Base-by-base conservation (phyloP, 2,329 filamentous ascomycete genomes). In the Pseudogymnoascus sp. region DNA sequence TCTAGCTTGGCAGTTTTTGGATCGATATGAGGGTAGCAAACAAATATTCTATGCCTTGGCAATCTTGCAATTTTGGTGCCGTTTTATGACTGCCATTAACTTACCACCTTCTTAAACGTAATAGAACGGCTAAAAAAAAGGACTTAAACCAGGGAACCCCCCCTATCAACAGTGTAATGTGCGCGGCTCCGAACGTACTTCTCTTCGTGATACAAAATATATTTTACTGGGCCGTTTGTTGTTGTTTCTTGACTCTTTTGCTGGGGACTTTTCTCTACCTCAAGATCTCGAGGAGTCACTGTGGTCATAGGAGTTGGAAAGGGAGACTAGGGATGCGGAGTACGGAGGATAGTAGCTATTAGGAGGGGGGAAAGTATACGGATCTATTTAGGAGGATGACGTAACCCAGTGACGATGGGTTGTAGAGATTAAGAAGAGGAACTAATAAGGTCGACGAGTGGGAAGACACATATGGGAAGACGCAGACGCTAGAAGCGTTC, bases 1-100 rank as follows among this genome's bases (percentile, higher is more conserved):
- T 79, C 76, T 11, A 87, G 85, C 69, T 69, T 87, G 67, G 73
- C 75, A 34, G 82, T 82, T 1, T 84, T 87, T 64, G 72, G 69
- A 9, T 72, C 73, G n/a, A 77, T 83, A n/a, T 81, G 68, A 70
- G 9, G 2, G 25, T 54, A 54, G 47, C 28, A 28, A 54, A 18
- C n/a, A 54, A 50, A 32, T 18, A 54, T 32, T 6, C 9, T 54
- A 54, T 32, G 28, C 28, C 32, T 32, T 18, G 18, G 2, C n/a
- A 30, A 32, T 18, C n/a, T 32, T 32, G 9, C n/a, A 54, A 54
- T 18, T 54, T 54, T 54, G 47, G 9, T 32, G 25, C 47, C n/a
- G 32, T 30, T 32, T 25, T 32, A 32, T 54, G n/a, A 54, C 28
- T 30, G 6, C 8, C 22, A 16, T 28, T 32, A 5, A 25, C 22